Base-by-base conservation (phyloP, 2,329 filamentous ascomycete genomes). In the Phaeosphaeriaceae sp. region DNA sequence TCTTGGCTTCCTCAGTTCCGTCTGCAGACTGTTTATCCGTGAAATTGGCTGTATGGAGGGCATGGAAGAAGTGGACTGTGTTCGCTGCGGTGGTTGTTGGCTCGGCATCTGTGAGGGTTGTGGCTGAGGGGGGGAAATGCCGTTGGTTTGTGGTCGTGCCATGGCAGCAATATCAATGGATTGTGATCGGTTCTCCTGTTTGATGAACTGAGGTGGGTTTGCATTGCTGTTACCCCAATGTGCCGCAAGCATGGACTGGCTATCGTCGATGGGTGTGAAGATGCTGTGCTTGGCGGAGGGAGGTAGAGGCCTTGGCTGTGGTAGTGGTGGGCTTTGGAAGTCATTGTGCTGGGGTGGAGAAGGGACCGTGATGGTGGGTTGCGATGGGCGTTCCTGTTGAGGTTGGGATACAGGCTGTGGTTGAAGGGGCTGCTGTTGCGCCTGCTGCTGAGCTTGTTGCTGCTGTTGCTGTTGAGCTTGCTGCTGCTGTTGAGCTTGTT, bases 211-310 rank as follows among this genome's bases (percentile, higher is more conserved):
- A 17, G 74, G 71, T 17, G 74, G 68, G 40, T 81, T 74, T 56
- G 78, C 78, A 26, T 51, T 60, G 40, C 85, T 84, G 8, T 84
- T 66, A 20, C 77, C 78, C 78, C 78, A 87, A 70, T 96, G 92
- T 58, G 93, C 90, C 11, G 90, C 91, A 35, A 97, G 76, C 50
- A 97, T 87, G 1, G 92, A 97, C 40, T 90, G 84, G 63, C 89
- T 92, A 70, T 96, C 92, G 64, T 97, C 94, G 55, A 99, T 96
- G 0, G 94, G 94, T 0, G 94, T 99, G 70, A 97, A 97, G 51
- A 99, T 97, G 72, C 92, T 97, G 50, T 92, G 88, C 17, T 88
- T 87, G 71, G 92, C 92, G 28, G 81, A 75, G 28, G 76, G 73
- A 6, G 81, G 79, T 3, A 83, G 62, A 5, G 89, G 87, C 64